Conservation (phyloP, 176 grass and related monocot species). For the Cymbopogon citratus region DNA sequence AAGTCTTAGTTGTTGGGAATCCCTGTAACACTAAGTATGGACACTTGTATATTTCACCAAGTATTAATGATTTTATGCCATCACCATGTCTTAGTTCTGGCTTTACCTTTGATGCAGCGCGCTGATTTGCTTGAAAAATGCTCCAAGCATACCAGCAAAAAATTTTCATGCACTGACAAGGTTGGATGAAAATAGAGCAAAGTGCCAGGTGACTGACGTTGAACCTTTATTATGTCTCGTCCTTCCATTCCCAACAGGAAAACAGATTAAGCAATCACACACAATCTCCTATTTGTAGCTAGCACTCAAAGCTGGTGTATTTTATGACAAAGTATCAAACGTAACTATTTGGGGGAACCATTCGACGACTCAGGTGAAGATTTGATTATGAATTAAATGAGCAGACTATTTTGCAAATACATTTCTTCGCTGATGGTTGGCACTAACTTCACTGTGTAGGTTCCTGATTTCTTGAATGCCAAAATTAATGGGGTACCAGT, state of each 20-base stretch:
- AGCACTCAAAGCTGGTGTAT: constrained; percentile 91
- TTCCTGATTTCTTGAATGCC: constrained; percentile 99
- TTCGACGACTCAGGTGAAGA: constrained; percentile 93
- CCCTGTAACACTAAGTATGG: constrained; percentile 97
- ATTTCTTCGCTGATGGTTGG: neutral
- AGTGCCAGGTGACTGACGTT: constrained; percentile 69
- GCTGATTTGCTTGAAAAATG: constrained; percentile 94
- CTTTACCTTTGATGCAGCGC: constrained; percentile 51
- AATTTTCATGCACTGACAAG: constrained; percentile 92
- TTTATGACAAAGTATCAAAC: constrained; percentile 98
- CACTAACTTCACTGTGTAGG: constrained; percentile 43
- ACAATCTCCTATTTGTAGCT: constrained; percentile 49
- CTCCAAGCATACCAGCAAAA: constrained; percentile 75
- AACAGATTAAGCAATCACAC: neutral
- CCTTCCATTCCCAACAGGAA: constrained; percentile 13
- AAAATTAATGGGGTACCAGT: constrained; percentile 76
- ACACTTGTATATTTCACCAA: neutral
- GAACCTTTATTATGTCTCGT: neutral
- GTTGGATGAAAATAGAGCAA: constrained; percentile 98
- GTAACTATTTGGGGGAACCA: constrained; percentile 99
- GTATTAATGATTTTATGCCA: constrained; percentile 1
- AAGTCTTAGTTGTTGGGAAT: constrained; percentile 88
- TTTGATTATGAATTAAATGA: neutral
- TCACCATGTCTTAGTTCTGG: constrained; percentile 23
- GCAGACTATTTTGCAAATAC: neutral